A percentile compares a stretch with the other conserved stretches of the same genome.
Evolutionary conservation across 371 early-diverging fungal species (phyloP).

Genomic region (Syncephalastrum sp.): DNA sequence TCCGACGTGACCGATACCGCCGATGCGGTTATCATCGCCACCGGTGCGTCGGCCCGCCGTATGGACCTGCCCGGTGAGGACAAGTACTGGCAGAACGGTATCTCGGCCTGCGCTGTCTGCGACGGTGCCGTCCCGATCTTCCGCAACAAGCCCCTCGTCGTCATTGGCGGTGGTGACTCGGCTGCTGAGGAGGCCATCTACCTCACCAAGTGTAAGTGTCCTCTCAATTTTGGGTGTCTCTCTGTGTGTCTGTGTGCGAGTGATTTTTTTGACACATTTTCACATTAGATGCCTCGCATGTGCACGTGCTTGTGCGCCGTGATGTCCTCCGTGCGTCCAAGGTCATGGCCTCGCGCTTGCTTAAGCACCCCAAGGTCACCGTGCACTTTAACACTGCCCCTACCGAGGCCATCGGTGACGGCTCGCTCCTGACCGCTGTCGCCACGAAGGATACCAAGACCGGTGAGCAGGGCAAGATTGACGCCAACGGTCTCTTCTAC

Average conservation of each 20-base stretch:
- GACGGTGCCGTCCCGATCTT: constrained; percentile 98
- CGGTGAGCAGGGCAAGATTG: constrained; percentile 60
- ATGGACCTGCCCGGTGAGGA: constrained; percentile 68
- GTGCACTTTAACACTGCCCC: constrained; percentile 91
- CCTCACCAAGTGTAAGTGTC: constrained; percentile 76
- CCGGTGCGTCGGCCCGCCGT: constrained; percentile 98
- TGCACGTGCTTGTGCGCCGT: constrained; percentile 94
- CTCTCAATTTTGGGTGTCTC: neutral
- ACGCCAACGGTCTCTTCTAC: constrained; percentile 95
- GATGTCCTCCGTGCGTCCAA: constrained; percentile 95
- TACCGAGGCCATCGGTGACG: constrained; percentile 84
- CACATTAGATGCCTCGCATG: constrained; percentile 74
- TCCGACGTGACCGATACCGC: constrained; percentile 70
- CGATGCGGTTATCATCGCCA: constrained; percentile 93
- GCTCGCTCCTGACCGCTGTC: constrained; percentile 73
- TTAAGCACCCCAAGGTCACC: constrained; percentile 86
- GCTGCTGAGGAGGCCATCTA: constrained; percentile 98
- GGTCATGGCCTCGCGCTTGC: constrained; percentile 91
- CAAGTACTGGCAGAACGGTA: constrained; percentile 74
- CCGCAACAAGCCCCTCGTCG: constrained; percentile 89
- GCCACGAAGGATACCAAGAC: constrained; percentile 69
- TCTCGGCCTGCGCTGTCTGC: constrained; percentile 99
- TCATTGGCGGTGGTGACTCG: constrained; percentile 99
- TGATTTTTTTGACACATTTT: constrained; percentile 1
- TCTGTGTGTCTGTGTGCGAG: no score